Evolutionary conservation across 78 protist species (phyloP).

Genomic region (Reticulomyxa filosa): DNA sequence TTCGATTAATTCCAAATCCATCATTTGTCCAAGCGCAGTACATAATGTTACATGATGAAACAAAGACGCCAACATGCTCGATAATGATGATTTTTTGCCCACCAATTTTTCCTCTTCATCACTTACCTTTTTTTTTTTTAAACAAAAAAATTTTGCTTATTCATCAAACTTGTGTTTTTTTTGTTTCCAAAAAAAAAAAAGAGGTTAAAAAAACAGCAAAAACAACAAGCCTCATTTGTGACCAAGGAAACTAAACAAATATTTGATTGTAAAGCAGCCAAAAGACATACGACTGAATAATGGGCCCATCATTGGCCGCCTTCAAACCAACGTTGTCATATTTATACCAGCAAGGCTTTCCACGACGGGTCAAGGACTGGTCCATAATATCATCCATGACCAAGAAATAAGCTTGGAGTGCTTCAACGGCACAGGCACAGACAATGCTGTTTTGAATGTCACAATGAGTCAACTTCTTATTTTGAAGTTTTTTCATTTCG

Average conservation of each 20-base stretch:
- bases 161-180: neutral
- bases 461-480: too few relatives aligned
- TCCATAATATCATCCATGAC: slow-evolving; percentile 97
- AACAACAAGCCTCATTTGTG: neutral
- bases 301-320: slow-evolving; percentile 74
- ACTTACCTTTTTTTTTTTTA: too few relatives aligned
- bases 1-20: neutral
- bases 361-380: slow-evolving; percentile 66
- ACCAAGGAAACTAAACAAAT: neutral
- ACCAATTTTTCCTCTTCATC: too few relatives aligned
- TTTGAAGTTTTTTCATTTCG: too few relatives aligned
- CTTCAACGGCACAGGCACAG: too few relatives aligned
- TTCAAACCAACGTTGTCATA: slow-evolving; percentile 32
- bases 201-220: neutral
- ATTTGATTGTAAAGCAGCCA: too few relatives aligned
- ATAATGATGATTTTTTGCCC: too few relatives aligned
- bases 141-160: neutral
- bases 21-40: neutral
- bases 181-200: neutral
- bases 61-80: too few relatives aligned
- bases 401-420: slow-evolving; percentile 21
- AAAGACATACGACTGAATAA: neutral
- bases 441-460: too few relatives aligned
- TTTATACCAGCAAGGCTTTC: slow-evolving; percentile 76
- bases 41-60: neutral